These are phyloP conservation scores for Daldinia eschscholtzii DNA, from an alignment of 2,329 filamentous ascomycete species.

Conservation along the genomic window DNA sequence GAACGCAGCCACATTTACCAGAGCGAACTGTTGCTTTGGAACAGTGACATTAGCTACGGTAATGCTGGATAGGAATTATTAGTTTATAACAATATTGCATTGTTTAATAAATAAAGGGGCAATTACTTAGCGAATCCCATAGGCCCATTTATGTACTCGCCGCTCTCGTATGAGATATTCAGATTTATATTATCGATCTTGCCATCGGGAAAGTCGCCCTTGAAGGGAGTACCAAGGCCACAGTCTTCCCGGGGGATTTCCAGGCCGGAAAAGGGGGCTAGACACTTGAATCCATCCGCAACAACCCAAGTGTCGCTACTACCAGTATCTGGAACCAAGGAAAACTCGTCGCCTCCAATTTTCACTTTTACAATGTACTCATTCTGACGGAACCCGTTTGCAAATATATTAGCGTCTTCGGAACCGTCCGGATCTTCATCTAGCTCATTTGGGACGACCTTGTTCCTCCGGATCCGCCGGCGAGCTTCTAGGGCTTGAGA, in stretches of 20 bases:
- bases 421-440: slow-evolving; percentile 32
- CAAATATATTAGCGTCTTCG: slow-evolving; percentile 43
- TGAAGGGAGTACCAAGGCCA: slow-evolving; percentile 49
- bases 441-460: slow-evolving; percentile 21
- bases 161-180: slow-evolving; percentile 51
- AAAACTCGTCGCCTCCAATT: slow-evolving; percentile 45
- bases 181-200: slow-evolving; percentile 48
- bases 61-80: slow-evolving; percentile 40
- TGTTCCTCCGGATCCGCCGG: slow-evolving; percentile 30
- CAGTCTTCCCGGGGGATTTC: slow-evolving; percentile 43
- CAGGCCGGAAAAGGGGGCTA: slow-evolving; percentile 43
- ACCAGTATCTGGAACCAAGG: slow-evolving; percentile 51
- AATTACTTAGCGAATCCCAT: slow-evolving; percentile 52
- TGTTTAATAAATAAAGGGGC: not conserved
- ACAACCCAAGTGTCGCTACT: slow-evolving; percentile 53
- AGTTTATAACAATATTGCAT: not conserved
- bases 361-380: slow-evolving; percentile 52
- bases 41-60: slow-evolving; percentile 49
- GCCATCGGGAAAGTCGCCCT: slow-evolving; percentile 50
- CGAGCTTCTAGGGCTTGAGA: slow-evolving; percentile 29
- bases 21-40: slow-evolving; percentile 51
- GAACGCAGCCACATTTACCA: slow-evolving; percentile 50
- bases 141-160: slow-evolving; percentile 48
- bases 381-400: slow-evolving; percentile 44
- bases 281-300: slow-evolving; percentile 47